Evolutionary conservation across 805 yeast species (phyloP), one percentile per base, ranked within the genome.

Genomic region (Ogataea allantospora): DNA sequence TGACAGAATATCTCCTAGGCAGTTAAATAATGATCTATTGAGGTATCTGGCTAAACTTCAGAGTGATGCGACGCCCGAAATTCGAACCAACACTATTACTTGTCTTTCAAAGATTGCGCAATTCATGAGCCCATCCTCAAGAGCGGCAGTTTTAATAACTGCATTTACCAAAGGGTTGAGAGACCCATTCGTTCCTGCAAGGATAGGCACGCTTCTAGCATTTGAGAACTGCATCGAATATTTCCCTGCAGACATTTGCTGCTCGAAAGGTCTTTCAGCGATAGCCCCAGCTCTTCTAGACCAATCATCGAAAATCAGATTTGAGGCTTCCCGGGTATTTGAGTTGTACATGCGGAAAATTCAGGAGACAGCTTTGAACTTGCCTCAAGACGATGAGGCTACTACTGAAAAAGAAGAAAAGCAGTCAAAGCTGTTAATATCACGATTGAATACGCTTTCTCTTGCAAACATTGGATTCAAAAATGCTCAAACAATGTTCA

Each of bases 281-380:
- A 74, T 93, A 39, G 88, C 96, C 0, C 85, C 93, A 1, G 78
- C 93, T 2, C 65, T 91, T 39, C 71, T 91, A 54, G 98, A 93
- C 59, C 73, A 71, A 37, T 82, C 87, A 8, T 62, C 66, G 5
- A 73, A 75, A 36, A 89, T 91, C 3, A 70, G 98, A 42, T 61
- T 61, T 0, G 85, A 83, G 53, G 95, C 96, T 0, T 77, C 77
- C 48, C 61, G 69, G 30, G 73, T 88, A 0, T 79, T 91, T 47
- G 79, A 81, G 18, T 40, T 71, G 18, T 83, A 85, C 53, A 65
- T 83, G 53, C 60, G 56, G 4, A 78, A 75, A 48, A 71, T 84
- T 38, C 68, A 71, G 32, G 53, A 50, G 4, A 80, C 71, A 30
- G 73, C 77, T 6, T 46, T 67, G 2, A 57, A 57, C 9, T 33